Base-by-base conservation (phyloP, 2,329 filamentous ascomycete genomes). In the Ceratocystis eucalypticola region DNA sequence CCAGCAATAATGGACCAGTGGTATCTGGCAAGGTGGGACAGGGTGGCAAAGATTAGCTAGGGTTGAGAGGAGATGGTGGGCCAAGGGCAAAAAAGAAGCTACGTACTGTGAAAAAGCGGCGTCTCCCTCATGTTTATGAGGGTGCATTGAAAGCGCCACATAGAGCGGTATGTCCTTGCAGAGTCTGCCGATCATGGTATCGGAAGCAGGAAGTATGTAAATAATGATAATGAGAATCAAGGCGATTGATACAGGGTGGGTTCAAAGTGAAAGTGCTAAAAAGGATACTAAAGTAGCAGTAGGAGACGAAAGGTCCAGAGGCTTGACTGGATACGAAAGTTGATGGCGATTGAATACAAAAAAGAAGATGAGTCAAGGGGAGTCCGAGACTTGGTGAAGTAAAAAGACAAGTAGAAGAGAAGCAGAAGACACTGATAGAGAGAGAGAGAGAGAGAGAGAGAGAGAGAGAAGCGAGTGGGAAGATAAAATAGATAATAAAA, bases 61-160 rank as follows among this genome's bases (percentile, higher is more conserved):
- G 41, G 20, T 5, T 10, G 50, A 33, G 30, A 65, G 33, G n/a
- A 22, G n/a, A 53, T 3, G 10, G 61, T 2, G 37, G 37, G 37
- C 37, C 37, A 41, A 41, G 37, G 37, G 37, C 37, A 41, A 41
- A 12, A 41, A 41, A 41, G 37, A 41, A 15, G 22, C 12, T 20
- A 45, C 66, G 10, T 65, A 67, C 66, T 67, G 66, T 41, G 53
- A 61, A 46, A 67, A 67, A 33, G 66, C 28, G 30, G 28, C 30
- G 5, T 67, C 66, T 37, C 63, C 66, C 7, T 65, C 46, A 30
- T 65, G 44, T 20, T 62, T 57, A 46, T 65, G 66, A 6, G 66
- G 66, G 17, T 67, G 66, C 66, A 67, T 67, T 10, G 66, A 67
- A 17, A 67, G 41, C 3, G 66, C 66, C 66, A 67, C 66, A 55